Percentiles rank a stretch among this genome's conserved stretches.
Evolutionary conservation across 768 basidiomycete genomes (phyloP).

Genomic region (Panellus pusillus): DNA sequence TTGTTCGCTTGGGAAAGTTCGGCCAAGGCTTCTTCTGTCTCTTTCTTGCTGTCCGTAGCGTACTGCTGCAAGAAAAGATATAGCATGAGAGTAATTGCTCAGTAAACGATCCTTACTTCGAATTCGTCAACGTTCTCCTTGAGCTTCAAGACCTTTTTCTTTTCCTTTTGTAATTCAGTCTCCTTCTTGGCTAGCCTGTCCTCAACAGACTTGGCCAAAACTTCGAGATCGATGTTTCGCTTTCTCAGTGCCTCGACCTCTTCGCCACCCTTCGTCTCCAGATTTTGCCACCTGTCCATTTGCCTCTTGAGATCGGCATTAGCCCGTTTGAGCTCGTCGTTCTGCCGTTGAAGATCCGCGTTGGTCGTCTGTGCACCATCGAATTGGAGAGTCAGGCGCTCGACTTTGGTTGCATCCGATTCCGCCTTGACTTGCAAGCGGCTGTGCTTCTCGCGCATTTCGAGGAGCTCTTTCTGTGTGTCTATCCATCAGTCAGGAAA

Average conservation of each 20-base stretch:
- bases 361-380: constrained; percentile 55
- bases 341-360: constrained; percentile 53
- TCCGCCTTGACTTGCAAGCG: constrained; percentile 48
- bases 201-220: constrained; percentile 49
- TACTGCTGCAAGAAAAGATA: neutral
- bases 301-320: constrained; percentile 60
- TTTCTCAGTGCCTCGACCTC: constrained; percentile 58
- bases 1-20: constrained; percentile 40
- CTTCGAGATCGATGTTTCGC: constrained; percentile 56
- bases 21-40: constrained; percentile 34
- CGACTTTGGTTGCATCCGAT: constrained; percentile 50
- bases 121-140: constrained; percentile 43
- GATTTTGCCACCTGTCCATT: constrained; percentile 64
- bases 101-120: constrained; percentile 38
- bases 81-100: no score
- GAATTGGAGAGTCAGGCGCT: constrained; percentile 57
- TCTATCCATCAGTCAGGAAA: constrained; percentile 4
- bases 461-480: constrained; percentile 35
- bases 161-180: constrained; percentile 44
- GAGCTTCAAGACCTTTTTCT: constrained; percentile 40
- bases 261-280: constrained; percentile 64
- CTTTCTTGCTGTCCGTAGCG: constrained; percentile 23
- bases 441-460: constrained; percentile 51
- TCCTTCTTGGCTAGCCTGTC: constrained; percentile 34
- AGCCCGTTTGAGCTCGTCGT: constrained; percentile 59